A percentile compares a stretch with the other conserved stretches of the same genome.
phyloP scores from a whole-genome alignment of 208 protist species.

The Angomonas deanei region DNA sequence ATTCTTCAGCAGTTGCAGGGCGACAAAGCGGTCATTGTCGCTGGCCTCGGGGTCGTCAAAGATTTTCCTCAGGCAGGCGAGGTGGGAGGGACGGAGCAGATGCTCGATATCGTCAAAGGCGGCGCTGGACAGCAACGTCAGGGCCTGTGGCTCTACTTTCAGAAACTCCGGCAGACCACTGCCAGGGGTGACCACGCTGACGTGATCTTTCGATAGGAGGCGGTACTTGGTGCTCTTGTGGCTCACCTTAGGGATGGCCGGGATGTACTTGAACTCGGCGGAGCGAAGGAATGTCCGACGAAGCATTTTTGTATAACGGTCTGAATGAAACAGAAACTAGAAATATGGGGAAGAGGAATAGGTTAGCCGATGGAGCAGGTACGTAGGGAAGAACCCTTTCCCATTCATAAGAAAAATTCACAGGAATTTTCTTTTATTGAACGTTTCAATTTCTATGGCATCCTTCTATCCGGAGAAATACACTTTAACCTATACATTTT shows the following conservation, averaged over 20 bases:
- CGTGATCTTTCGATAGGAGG: slow-evolving; percentile 83
- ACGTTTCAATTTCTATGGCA: too few relatives aligned
- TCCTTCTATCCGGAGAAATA: too few relatives aligned
- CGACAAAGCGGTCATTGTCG: slow-evolving; percentile 96
- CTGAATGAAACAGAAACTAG: too few relatives aligned
- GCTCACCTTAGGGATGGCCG: slow-evolving; percentile 55
- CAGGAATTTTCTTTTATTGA: too few relatives aligned
- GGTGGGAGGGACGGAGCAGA: slow-evolving; percentile 91
- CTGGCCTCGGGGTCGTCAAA: slow-evolving; percentile 95
- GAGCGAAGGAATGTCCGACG: slow-evolving; percentile 29
- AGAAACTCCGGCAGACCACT: slow-evolving; percentile 67
- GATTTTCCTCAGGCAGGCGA: slow-evolving; percentile 90
- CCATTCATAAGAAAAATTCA: too few relatives aligned
- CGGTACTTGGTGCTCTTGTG: slow-evolving; percentile 71
- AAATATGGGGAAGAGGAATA: too few relatives aligned
- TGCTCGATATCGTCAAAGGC: slow-evolving; percentile 94
- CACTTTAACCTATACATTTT: too few relatives aligned
- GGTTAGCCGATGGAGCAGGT: too few relatives aligned
- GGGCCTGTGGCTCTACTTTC: slow-evolving; percentile 84
- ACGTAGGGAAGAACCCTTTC: too few relatives aligned
- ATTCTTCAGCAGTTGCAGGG: slow-evolving; percentile 96
- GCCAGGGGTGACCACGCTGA: slow-evolving; percentile 63
- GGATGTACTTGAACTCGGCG: slow-evolving; percentile 73
- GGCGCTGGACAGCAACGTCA: slow-evolving; percentile 76
- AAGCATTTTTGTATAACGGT: slow-evolving; percentile 40